Evolutionary conservation across 1,139 yeast species (phyloP).

Genomic region (Yamadazyma kanchanaburiensis): DNA sequence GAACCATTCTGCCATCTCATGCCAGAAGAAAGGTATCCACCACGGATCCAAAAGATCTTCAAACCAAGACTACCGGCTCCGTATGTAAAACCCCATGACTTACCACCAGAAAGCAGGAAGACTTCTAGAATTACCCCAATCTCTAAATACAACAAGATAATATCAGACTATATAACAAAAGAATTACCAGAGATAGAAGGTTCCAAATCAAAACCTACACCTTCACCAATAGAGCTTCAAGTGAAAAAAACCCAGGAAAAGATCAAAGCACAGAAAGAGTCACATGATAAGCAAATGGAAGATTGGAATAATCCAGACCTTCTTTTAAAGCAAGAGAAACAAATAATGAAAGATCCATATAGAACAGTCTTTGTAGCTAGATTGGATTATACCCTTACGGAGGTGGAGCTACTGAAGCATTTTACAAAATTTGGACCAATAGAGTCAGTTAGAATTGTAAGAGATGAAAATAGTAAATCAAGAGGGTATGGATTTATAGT

Average conservation of each 20-base stretch:
- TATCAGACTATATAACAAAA: constrained; percentile 30
- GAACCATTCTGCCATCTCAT: no score
- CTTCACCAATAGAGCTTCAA: constrained; percentile 7
- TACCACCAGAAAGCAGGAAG: constrained; percentile 47
- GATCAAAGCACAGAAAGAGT: constrained; percentile 23
- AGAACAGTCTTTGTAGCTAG: constrained; percentile 77
- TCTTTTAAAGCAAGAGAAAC: constrained; percentile 48
- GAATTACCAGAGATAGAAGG: constrained; percentile 23
- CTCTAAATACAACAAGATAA: constrained; percentile 30
- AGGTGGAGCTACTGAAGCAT: constrained; percentile 61
- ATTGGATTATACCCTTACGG: constrained; percentile 62
- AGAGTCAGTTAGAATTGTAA: constrained; percentile 63
- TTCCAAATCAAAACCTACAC: constrained; percentile 11
- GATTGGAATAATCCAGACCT: constrained; percentile 52
- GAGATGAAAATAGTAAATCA: constrained; percentile 55
- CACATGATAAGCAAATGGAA: constrained; percentile 34
- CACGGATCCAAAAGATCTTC: constrained; percentile 62
- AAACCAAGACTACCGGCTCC: constrained; percentile 68
- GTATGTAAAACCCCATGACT: constrained; percentile 52
- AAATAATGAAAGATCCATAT: constrained; percentile 66
- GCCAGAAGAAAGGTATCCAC: constrained; percentile 51
- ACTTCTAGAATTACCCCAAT: constrained; percentile 55
- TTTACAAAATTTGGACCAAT: constrained; percentile 70
- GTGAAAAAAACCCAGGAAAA: constrained; percentile 15
- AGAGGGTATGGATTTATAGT: constrained; percentile 86